Evolutionary conservation across 169 alveolate genomes (phyloP).

Genomic region (Cyclospora cayetanensis): DNA sequence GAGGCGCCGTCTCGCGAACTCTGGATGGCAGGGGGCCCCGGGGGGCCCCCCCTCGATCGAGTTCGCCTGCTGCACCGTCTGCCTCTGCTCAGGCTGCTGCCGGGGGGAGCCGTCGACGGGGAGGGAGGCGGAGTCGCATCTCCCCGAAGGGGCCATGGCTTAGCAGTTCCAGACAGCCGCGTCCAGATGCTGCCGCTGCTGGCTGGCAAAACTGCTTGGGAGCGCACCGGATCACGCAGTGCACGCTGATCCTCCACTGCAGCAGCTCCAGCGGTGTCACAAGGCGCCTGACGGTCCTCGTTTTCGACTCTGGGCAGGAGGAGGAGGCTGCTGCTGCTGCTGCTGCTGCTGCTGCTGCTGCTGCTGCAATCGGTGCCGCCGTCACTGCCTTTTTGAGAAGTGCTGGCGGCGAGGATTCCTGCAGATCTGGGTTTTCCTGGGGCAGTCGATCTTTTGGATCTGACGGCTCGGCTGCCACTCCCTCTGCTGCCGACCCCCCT

Average conservation of each 20-base stretch:
- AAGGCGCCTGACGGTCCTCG: background rate
- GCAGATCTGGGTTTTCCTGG: no score
- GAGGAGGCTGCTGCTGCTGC: background rate
- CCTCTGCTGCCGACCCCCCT: no score
- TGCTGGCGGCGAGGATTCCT: no score
- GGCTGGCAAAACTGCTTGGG: constrained; percentile 16
- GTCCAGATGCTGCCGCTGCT: constrained; percentile 21
- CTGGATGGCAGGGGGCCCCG: background rate
- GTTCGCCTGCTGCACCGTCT: constrained; percentile 30
- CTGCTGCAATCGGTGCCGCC: constrained; percentile 12
- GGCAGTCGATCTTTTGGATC: no score
- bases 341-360: constrained; percentile 8
- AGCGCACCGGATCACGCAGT: no score
- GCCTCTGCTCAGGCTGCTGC: background rate
- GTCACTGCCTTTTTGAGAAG: no score
- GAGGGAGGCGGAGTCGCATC: background rate
- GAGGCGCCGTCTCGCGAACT: no score
- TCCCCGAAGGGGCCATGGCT: background rate
- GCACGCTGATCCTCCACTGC: constrained; percentile 21
- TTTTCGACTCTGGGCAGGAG: background rate
- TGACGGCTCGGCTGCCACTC: no score
- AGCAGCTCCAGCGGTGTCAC: background rate
- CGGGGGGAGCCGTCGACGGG: background rate
- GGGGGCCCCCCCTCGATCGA: background rate
- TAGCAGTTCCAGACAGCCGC: background rate